Base-by-base conservation (phyloP, 768 basidiomycete genomes). In the Naematelia aurantialba region DNA sequence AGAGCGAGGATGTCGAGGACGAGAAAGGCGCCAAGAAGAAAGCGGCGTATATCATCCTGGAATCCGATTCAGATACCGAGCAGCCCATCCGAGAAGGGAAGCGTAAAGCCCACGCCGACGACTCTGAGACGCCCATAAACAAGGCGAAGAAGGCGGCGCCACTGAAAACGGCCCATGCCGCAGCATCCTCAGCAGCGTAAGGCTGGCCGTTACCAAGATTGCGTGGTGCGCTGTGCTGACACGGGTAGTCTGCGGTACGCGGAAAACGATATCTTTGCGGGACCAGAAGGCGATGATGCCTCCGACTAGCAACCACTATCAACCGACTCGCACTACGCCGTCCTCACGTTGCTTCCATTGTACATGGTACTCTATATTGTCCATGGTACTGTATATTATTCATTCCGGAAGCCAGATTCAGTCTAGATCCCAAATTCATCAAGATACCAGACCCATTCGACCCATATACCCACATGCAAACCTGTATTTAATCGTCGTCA, bases 201-300 rank as follows among this genome's bases (percentile, higher is more conserved):
- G 21, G 44, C 26, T 51, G 49, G 4, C 11, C 24, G 31, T 14
- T 39, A 26, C 19, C 1, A 34, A 19, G 5, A n/a, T 11, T 57
- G 24, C 48, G 5, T n/a, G 3, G 11, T 21, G 30, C 46, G 42
- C 27, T 1, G 39, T 12, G 13, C 27, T 10, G 5, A 12, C 48
- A 21, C 14, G 5, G 4, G 22, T 25, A 63, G 62, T 5, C 25
- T 51, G 31, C 24, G 25, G 30, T 64, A 24, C 55, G 45, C 21
- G 11, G 62, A 60, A 39, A 53, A 64, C 24, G 59, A 64, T 31
- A 64, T 64, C 31, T 64, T 64, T 34, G 62, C 30, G 1, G 59
- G 50, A 30, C 34, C 53, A 4, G 62, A 63, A 12, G 29, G 45
- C 19, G 62, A 64, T 53, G 34, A 8, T 17, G 34, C 8, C 17